Conservation (phyloP, 2,329 filamentous ascomycete species). For the Alternaria ethzedia region DNA sequence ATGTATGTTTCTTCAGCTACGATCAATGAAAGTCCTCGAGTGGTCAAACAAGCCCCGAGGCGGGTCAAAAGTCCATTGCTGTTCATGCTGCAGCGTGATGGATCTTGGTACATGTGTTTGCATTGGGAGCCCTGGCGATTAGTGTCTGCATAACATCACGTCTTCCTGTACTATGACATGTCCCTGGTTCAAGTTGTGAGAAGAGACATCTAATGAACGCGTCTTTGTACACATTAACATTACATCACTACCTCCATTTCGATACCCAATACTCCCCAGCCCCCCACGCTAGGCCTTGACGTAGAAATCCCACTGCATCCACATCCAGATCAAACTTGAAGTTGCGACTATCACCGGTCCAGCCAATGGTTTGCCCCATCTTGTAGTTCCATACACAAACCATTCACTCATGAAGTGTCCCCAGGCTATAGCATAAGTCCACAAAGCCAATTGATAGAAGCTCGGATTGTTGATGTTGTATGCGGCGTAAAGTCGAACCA, state of each 20-base stretch:
- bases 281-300: constrained; percentile 48
- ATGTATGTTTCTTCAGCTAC: constrained; percentile 51
- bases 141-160: not conserved
- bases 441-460: constrained; percentile 80
- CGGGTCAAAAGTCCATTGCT: constrained; percentile 45
- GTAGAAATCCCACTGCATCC: constrained; percentile 72
- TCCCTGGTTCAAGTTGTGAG: not conserved
- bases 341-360: constrained; percentile 65
- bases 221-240: not conserved
- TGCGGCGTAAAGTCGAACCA: constrained; percentile 82
- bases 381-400: constrained; percentile 77
- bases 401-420: constrained; percentile 70
- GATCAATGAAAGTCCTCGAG: constrained; percentile 50
- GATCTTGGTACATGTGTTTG: not conserved
- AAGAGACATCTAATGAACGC: not conserved
- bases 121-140: not conserved
- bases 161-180: not conserved
- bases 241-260: not conserved
- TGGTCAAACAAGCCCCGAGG: constrained; percentile 44
- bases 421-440: constrained; percentile 81
- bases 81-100: constrained; percentile 8
- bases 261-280: not conserved
- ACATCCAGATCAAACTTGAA: constrained; percentile 66
- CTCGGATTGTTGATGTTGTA: constrained; percentile 77
- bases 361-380: constrained; percentile 65